phyloP scores from a whole-genome alignment of 148 eudicot genomes.

The Agrostemma githago region DNA sequence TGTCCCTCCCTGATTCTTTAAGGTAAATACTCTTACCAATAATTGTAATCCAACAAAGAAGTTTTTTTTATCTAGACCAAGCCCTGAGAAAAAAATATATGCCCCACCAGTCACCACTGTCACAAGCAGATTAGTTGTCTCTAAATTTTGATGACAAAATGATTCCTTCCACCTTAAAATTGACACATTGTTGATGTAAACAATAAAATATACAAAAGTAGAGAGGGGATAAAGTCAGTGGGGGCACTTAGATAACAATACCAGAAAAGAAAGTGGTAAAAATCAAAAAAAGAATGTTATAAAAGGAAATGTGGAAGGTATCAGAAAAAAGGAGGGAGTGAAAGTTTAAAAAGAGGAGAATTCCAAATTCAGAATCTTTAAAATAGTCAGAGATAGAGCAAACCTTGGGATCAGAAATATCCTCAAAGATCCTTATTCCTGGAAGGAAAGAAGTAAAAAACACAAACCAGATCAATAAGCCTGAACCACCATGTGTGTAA shows the following conservation, averaged over 20 bases:
- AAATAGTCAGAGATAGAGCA: conserved; percentile 7
- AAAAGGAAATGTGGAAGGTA: too few species aligned
- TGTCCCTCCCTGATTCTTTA: background rate
- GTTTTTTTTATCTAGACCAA: background rate
- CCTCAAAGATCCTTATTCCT: conserved; percentile 95
- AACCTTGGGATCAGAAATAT: conserved; percentile 67
- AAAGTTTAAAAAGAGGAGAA: background rate
- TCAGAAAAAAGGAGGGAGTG: background rate
- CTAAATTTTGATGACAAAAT: background rate
- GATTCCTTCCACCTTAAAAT: background rate
- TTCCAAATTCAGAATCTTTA: background rate
- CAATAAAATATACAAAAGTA: too few species aligned
- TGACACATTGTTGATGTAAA: too few species aligned
- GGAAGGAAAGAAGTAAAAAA: conserved; percentile 26
- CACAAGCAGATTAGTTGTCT: conserved; percentile 3
- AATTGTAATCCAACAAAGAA: background rate
- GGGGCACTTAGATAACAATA: too few species aligned
- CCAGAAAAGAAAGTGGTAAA: too few species aligned
- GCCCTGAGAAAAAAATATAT: conserved; percentile 5
- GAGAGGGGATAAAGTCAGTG: too few species aligned
- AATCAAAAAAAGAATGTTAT: too few species aligned
- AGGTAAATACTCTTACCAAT: background rate
- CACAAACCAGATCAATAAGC: conserved; percentile 14
- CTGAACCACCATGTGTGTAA: background rate
- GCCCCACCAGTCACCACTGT: background rate